phyloP scores from a whole-genome alignment of 2,329 filamentous ascomycete species.

The Mycogone perniciosa region DNA sequence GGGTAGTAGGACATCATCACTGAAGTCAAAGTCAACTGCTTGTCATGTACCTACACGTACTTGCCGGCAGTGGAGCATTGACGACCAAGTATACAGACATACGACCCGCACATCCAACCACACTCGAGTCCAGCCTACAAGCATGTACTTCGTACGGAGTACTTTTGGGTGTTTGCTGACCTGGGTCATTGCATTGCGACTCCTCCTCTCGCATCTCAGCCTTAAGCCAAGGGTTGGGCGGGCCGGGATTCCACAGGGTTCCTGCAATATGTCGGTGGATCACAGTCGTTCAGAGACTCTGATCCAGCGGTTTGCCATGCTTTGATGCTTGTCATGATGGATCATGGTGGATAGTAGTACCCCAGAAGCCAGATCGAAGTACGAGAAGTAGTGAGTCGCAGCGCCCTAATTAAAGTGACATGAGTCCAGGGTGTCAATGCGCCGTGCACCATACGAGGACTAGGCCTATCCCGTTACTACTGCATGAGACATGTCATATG shows the following conservation, averaged over 20 bases:
- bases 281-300: background rate
- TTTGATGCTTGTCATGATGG: background rate
- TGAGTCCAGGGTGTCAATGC: background rate
- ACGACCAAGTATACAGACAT: background rate
- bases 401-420: background rate
- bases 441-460: background rate
- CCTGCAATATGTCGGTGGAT: slow-evolving; percentile 1
- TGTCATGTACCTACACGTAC: background rate
- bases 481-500: background rate
- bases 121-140: background rate
- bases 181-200: background rate
- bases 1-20: background rate
- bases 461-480: background rate
- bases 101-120: background rate
- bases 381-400: background rate
- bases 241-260: background rate
- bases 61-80: background rate
- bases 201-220: background rate
- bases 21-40: background rate
- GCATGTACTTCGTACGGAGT: background rate
- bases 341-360: background rate
- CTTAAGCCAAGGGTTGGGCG: background rate
- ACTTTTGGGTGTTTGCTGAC: background rate
- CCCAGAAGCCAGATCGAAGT: background rate
- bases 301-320: background rate